These are phyloP conservation scores for Dryas integrifolia DNA, from an alignment of 331 rosid genomes.

Conservation along the genomic window DNA sequence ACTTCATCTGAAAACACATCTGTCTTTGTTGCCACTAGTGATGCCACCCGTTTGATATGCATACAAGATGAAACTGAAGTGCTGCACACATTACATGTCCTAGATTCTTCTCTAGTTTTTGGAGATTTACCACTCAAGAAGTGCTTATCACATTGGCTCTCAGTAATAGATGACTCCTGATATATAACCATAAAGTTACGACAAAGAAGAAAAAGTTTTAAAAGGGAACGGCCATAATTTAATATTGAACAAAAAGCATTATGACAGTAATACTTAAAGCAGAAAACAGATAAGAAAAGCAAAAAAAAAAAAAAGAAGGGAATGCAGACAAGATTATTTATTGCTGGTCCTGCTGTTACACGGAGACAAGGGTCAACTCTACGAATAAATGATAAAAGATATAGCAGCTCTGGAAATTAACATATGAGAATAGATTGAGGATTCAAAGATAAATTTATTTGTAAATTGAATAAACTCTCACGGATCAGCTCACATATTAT, in stretches of 20 bases:
- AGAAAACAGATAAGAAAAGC: background rate
- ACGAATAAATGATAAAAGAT: background rate
- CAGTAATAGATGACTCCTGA: background rate
- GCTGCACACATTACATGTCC: slow-evolving; percentile 14
- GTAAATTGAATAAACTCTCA: background rate
- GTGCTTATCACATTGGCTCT: background rate
- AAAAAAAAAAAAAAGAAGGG: background rate
- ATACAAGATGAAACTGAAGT: slow-evolving; percentile 7
- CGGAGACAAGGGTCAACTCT: background rate
- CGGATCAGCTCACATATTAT: background rate
- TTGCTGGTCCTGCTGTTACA: background rate
- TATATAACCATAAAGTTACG: background rate
- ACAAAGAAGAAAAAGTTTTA: background rate
- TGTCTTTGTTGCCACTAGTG: slow-evolving; percentile 6
- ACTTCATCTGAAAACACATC: slow-evolving; percentile 19
- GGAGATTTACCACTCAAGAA: background rate
- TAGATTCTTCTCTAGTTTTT: background rate
- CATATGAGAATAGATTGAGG: background rate
- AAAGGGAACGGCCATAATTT: background rate
- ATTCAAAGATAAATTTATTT: too few relatives aligned
- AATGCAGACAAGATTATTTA: background rate
- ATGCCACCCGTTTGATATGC: slow-evolving; percentile 23
- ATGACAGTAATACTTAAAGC: background rate
- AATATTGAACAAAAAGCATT: background rate
- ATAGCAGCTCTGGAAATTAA: background rate